phyloP scores from a whole-genome alignment of 2,329 filamentous ascomycete genomes.

The Leptographium radiaticola region DNA sequence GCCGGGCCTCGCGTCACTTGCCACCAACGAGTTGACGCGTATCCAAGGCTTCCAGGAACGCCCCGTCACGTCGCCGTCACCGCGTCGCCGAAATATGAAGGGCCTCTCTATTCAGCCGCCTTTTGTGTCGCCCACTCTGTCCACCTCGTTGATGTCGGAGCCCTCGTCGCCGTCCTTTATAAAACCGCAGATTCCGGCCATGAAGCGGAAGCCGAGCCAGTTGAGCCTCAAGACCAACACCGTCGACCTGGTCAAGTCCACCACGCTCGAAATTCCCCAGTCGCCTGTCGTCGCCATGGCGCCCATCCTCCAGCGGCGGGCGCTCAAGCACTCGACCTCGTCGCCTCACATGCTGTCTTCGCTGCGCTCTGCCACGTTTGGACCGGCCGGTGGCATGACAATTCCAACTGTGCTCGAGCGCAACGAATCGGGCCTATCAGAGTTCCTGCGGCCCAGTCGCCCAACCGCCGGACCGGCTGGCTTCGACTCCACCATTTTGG shows the following conservation, averaged over 20 bases:
- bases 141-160: constrained; percentile 41
- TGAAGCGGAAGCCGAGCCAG: constrained; percentile 64
- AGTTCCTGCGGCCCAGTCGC: constrained; percentile 40
- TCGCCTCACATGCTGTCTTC: constrained; percentile 53
- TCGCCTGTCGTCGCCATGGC: constrained; percentile 35
- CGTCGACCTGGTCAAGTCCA: constrained; percentile 37
- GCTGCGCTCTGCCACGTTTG: constrained; percentile 45
- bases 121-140: constrained; percentile 31
- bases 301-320: constrained; percentile 47
- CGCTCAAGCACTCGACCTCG: constrained; percentile 54
- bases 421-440: constrained; percentile 47
- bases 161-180: constrained; percentile 67
- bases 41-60: constrained; percentile 24
- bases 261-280: constrained; percentile 39
- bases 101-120: constrained; percentile 66
- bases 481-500: constrained; percentile 32
- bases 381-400: constrained; percentile 49
- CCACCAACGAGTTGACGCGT: constrained; percentile 16
- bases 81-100: constrained; percentile 72
- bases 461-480: constrained; percentile 16
- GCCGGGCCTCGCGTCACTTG: constrained; percentile 23
- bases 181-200: constrained; percentile 59
- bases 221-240: constrained; percentile 64
- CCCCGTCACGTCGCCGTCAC: constrained; percentile 55
- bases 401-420: constrained; percentile 48